Evolutionary conservation across 805 yeast species (phyloP).

Genomic region (Metschnikowia cubensis): DNA sequence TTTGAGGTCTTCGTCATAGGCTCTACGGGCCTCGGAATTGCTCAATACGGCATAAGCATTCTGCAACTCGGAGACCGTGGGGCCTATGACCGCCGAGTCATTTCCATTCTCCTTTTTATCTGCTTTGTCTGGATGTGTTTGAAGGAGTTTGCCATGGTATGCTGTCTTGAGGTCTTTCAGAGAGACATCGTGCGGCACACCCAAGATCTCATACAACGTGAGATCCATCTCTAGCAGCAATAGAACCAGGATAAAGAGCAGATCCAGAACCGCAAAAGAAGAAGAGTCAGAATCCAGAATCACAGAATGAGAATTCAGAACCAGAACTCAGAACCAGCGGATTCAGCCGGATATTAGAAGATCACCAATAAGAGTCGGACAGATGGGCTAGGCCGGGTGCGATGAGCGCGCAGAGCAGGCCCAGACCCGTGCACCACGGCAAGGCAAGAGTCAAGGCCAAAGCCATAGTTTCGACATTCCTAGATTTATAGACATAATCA

Average conservation of each 20-base stretch:
- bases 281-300: not conserved
- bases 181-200: conserved; percentile 38
- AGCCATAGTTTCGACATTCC: not conserved
- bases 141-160: conserved; percentile 56
- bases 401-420: not conserved
- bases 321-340: too few relatives aligned
- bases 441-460: not conserved
- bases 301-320: too few relatives aligned
- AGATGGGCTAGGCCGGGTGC: not conserved
- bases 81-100: not conserved
- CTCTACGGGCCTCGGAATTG: conserved; percentile 33
- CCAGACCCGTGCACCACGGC: conserved; percentile 1
- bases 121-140: conserved; percentile 76
- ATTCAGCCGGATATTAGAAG: too few relatives aligned
- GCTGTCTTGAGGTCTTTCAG: conserved; percentile 51
- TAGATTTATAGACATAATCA: not conserved
- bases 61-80: conserved; percentile 32
- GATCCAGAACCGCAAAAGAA: too few relatives aligned
- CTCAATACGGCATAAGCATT: conserved; percentile 60
- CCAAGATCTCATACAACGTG: conserved; percentile 56
- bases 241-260: too few relatives aligned
- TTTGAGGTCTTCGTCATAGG: conserved; percentile 51
- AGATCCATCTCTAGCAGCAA: not conserved
- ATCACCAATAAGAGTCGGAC: not conserved
- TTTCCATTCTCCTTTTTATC: not conserved